A percentile compares a stretch with the other conserved stretches of the same genome.
Conservation (phyloP, 78 protist genomes). For the Acrasis kona region DNA sequence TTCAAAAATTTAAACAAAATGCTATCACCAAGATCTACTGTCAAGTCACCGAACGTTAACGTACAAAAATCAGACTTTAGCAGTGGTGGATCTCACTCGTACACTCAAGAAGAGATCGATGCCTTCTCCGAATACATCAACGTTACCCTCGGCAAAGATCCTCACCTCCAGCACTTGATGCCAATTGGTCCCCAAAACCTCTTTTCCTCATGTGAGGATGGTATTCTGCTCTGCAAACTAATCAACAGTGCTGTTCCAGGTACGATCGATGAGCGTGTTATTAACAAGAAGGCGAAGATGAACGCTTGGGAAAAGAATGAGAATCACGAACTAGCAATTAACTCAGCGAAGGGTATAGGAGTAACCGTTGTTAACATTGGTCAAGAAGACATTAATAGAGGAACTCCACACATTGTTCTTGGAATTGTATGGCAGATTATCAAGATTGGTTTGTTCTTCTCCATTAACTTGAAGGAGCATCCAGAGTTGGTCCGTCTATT, state of each 20-base stretch:
- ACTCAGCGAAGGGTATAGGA: slow-evolving; percentile 89
- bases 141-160: slow-evolving; percentile 38
- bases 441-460: slow-evolving; percentile 56
- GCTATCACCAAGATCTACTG: no score
- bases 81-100: slow-evolving; percentile 42
- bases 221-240: slow-evolving; percentile 61
- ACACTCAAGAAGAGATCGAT: slow-evolving; percentile 53
- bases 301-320: slow-evolving; percentile 44
- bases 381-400: slow-evolving; percentile 55
- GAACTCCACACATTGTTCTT: slow-evolving; percentile 69
- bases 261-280: slow-evolving; percentile 86
- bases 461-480: slow-evolving; percentile 66
- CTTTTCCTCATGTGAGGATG: slow-evolving; percentile 28
- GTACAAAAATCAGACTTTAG: no score
- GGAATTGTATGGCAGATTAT: slow-evolving; percentile 95
- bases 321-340: slow-evolving; percentile 59
- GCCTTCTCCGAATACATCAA: slow-evolving; percentile 78
- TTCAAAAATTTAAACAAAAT: no score
- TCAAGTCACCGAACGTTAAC: no score
- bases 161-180: slow-evolving; percentile 28
- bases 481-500: slow-evolving; percentile 86
- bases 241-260: slow-evolving; percentile 76
- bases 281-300: slow-evolving; percentile 61
- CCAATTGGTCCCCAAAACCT: not conserved
- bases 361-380: slow-evolving; percentile 80